These are phyloP conservation scores for Kuraishia piskuri DNA, from an alignment of 805 yeast genomes.

Conservation along the genomic window DNA sequence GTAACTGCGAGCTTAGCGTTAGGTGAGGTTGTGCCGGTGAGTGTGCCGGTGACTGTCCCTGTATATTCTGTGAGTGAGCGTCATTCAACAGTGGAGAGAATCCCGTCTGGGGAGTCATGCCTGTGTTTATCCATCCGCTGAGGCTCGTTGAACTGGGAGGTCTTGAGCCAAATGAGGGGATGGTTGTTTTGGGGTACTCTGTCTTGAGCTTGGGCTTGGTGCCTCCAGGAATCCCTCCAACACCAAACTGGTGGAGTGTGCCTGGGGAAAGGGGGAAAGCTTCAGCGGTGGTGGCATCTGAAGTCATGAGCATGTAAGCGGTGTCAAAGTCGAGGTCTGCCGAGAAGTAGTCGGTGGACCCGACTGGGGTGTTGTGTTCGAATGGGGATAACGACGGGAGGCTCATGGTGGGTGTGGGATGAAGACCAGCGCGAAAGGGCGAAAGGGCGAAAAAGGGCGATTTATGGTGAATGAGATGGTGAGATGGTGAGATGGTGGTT, in stretches of 20 bases:
- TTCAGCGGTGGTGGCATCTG: not conserved
- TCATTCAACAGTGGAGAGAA: not conserved
- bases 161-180: not conserved
- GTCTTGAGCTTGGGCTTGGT: not conserved
- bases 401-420: not conserved
- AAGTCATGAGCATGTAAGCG: slow-evolving; percentile 24
- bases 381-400: slow-evolving; percentile 4
- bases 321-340: slow-evolving; percentile 26
- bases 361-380: slow-evolving; percentile 3
- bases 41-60: not conserved
- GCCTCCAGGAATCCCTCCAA: not conserved
- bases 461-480: too few species aligned
- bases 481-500: not conserved
- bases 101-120: not conserved
- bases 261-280: not conserved
- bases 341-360: not conserved
- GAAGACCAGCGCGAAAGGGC: too few species aligned
- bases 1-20: too few species aligned
- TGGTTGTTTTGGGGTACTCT: not conserved
- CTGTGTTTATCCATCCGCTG: not conserved
- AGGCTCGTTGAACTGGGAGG: not conserved
- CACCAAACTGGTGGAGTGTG: not conserved
- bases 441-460: too few species aligned
- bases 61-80: not conserved
- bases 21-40: not conserved